phyloP scores from a whole-genome alignment of 495 filamentous ascomycete genomes.

The Penicillium steckii region DNA sequence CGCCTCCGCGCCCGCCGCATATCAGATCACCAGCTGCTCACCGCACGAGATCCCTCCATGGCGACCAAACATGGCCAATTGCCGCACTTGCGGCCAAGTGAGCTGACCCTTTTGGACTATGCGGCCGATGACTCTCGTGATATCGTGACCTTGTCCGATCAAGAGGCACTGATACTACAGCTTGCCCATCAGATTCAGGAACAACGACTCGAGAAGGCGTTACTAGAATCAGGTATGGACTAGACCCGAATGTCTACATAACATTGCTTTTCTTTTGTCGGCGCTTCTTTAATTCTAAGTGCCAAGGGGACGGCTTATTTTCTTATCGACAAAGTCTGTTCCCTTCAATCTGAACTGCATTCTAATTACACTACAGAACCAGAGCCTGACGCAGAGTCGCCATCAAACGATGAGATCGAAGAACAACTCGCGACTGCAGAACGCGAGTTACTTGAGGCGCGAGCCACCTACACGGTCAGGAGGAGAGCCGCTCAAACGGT shows the following conservation, averaged over 20 bases:
- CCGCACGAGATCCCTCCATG: constrained; percentile 39
- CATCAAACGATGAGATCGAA: constrained; percentile 46
- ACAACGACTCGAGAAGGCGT: constrained; percentile 65
- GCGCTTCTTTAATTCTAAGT: neutral
- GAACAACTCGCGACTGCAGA: constrained; percentile 55
- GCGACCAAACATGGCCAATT: constrained; percentile 34
- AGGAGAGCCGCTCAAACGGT: constrained; percentile 65
- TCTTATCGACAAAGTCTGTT: neutral
- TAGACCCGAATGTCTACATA: neutral
- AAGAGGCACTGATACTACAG: constrained; percentile 61
- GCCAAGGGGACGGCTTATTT: no score
- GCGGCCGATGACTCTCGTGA: constrained; percentile 45
- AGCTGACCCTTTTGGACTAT: constrained; percentile 39
- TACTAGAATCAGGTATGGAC: constrained; percentile 55
- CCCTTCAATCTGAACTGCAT: neutral
- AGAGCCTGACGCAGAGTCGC: constrained; percentile 8
- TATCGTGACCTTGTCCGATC: constrained; percentile 54
- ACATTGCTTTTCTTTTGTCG: constrained; percentile 2
- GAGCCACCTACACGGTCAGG: constrained; percentile 64
- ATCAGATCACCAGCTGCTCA: constrained; percentile 27
- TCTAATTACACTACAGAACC: constrained; percentile 20
- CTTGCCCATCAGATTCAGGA: constrained; percentile 69
- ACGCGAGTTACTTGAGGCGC: constrained; percentile 64
- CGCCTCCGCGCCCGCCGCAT: constrained; percentile 31
- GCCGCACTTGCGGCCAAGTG: constrained; percentile 38